These are phyloP conservation scores for Ceratocystis lukuohia DNA, from an alignment of 2,329 filamentous ascomycete genomes.

Conservation along the genomic window DNA sequence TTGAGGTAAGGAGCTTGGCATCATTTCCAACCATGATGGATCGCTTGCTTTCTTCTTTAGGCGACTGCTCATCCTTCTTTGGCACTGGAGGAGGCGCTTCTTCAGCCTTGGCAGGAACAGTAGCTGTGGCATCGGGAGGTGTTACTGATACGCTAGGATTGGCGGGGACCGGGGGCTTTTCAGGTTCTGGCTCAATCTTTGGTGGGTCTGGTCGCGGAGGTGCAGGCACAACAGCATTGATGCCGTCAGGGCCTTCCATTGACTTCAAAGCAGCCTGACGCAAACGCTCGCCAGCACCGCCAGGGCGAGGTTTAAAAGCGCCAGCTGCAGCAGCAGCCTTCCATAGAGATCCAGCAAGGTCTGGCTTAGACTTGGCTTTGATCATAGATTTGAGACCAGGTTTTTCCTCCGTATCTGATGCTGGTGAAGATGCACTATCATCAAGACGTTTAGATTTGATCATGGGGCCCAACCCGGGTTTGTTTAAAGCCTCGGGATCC, in stretches of 20 bases:
- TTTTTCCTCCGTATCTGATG: conserved; percentile 33
- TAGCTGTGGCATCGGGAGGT: conserved; percentile 22
- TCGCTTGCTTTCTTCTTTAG: conserved; percentile 31
- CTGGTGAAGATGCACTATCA: conserved; percentile 30
- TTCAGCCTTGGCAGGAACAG: conserved; percentile 7
- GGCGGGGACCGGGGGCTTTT: conserved; percentile 26
- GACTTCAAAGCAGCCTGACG: conserved; percentile 45
- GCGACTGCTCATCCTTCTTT: conserved; percentile 29
- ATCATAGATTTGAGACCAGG: conserved; percentile 86
- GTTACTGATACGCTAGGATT: conserved; percentile 8
- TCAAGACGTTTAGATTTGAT: conserved; percentile 54
- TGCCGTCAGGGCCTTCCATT: conserved; percentile 69
- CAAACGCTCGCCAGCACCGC: conserved; percentile 71
- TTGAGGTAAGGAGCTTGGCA: conserved; percentile 58
- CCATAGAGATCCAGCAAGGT: conserved; percentile 63
- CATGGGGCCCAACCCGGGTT: conserved; percentile 77
- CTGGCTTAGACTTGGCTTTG: conserved; percentile 60
- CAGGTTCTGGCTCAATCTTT: conserved; percentile 22
- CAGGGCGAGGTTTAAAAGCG: conserved; percentile 72
- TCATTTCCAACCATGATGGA: conserved; percentile 60
- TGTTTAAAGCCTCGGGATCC: conserved; percentile 26
- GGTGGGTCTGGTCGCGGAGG: conserved; percentile 39
- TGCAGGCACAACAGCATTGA: conserved; percentile 75
- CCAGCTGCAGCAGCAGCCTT: conserved; percentile 57
- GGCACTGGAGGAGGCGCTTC: conserved; percentile 19